A percentile compares a stretch with the other conserved stretches of the same genome.
Evolutionary conservation across 2,329 filamentous ascomycete species (phyloP).

Genomic region (Pseudogymnoascus sp.): DNA sequence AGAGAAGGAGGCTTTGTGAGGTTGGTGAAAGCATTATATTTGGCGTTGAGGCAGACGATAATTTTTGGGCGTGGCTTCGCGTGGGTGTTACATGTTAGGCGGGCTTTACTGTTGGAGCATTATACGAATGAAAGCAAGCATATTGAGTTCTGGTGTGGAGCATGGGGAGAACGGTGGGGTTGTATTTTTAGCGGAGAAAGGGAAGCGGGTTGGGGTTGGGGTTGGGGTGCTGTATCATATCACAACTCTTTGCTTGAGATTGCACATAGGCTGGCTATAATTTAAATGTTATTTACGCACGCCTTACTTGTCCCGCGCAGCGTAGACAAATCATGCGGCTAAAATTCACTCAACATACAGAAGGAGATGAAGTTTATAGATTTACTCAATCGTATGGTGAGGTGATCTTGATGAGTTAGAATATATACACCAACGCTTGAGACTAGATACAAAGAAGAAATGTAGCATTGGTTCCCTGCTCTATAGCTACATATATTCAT

Average conservation of each 20-base stretch:
- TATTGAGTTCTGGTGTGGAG: background rate
- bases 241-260: background rate
- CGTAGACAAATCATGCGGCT: background rate
- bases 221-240: background rate
- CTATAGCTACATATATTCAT: background rate
- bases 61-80: background rate
- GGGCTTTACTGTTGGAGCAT: background rate
- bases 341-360: background rate
- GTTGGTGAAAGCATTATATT: background rate
- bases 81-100: background rate
- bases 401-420: background rate
- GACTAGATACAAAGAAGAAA: background rate
- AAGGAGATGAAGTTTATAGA: background rate
- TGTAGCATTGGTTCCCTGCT: background rate
- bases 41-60: background rate
- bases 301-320: background rate
- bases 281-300: background rate
- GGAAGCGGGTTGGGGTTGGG: background rate
- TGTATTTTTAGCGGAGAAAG: slow-evolving; percentile 3
- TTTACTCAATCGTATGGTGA: background rate
- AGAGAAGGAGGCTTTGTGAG: background rate
- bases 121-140: background rate
- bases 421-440: background rate
- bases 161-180: background rate
- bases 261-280: slow-evolving; percentile 3